Evolutionary conservation across 345 rosid genomes (phyloP).

Genomic region (Hypericum androsaemum): DNA sequence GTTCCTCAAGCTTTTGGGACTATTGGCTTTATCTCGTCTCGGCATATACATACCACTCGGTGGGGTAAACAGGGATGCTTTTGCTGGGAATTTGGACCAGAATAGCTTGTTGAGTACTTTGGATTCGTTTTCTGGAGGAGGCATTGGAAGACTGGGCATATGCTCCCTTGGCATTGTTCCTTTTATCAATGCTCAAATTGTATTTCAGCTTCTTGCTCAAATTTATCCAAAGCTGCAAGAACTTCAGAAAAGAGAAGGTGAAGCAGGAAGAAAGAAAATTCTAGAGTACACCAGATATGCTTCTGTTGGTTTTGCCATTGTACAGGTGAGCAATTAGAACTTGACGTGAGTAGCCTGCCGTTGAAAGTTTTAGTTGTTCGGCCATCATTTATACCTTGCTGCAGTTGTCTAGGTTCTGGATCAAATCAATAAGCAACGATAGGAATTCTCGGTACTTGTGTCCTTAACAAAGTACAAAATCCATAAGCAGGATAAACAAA

Average conservation of each 20-base stretch:
- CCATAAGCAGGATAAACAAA: no score
- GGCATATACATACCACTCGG: slow-evolving; percentile 95
- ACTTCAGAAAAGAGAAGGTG: slow-evolving; percentile 98
- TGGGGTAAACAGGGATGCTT: slow-evolving; percentile 86
- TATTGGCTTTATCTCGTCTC: slow-evolving; percentile 77
- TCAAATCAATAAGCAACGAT: no score
- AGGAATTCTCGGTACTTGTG: no score
- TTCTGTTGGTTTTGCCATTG: slow-evolving; percentile 89
- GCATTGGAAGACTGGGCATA: slow-evolving; percentile 92
- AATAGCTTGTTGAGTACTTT: slow-evolving; percentile 83
- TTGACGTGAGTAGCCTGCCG: not conserved
- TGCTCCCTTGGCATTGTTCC: slow-evolving; percentile 98
- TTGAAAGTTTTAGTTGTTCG: not conserved
- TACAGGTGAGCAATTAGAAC: slow-evolving; percentile 37
- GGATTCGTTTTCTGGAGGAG: slow-evolving; percentile 97
- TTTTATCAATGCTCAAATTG: slow-evolving; percentile 88
- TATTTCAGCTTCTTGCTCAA: slow-evolving; percentile 97
- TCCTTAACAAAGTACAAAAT: no score
- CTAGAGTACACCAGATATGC: slow-evolving; percentile 88
- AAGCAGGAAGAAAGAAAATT: slow-evolving; percentile 93
- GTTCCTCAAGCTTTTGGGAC: slow-evolving; percentile 80
- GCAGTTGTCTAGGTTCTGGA: no score
- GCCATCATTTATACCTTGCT: no score
- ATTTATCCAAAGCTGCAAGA: slow-evolving; percentile 96
- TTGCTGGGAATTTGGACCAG: slow-evolving; percentile 84